phyloP scores from a whole-genome alignment of 2,329 filamentous ascomycete genomes.

The Pseudogymnoascus sp. region DNA sequence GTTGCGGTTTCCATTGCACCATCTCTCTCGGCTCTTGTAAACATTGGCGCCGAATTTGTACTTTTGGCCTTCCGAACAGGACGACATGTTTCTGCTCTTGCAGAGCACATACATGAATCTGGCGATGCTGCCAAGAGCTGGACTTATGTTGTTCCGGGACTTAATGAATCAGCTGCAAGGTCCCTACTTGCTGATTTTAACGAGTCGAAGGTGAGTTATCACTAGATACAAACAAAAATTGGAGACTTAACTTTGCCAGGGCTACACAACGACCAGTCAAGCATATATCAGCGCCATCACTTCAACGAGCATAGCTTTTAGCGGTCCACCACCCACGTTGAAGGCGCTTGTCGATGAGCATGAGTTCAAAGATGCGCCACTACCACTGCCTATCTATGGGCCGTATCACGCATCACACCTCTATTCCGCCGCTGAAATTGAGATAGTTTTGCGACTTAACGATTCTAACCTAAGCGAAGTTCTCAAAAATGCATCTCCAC shows the following conservation, averaged over 20 bases:
- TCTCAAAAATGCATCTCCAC: slow-evolving; percentile 36
- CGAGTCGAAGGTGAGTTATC: slow-evolving; percentile 37
- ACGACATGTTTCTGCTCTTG: slow-evolving; percentile 43
- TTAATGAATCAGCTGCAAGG: slow-evolving; percentile 42
- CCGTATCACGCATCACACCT: slow-evolving; percentile 50
- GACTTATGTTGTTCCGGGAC: slow-evolving; percentile 56
- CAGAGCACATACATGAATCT: slow-evolving; percentile 29
- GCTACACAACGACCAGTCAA: slow-evolving; percentile 17
- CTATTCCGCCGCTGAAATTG: slow-evolving; percentile 37
- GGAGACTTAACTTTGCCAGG: slow-evolving; percentile 3
- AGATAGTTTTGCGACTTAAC: slow-evolving; percentile 37
- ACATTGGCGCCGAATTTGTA: slow-evolving; percentile 53
- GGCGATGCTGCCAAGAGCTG: slow-evolving; percentile 47
- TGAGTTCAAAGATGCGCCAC: slow-evolving; percentile 34
- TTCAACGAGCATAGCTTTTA: slow-evolving; percentile 41
- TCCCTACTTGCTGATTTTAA: slow-evolving; percentile 49
- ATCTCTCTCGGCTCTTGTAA: slow-evolving; percentile 52
- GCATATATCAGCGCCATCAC: slow-evolving; percentile 46
- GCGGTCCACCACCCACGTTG: slow-evolving; percentile 44
- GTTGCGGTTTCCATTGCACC: slow-evolving; percentile 55
- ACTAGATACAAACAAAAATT: slow-evolving; percentile 3
- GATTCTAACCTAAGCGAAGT: slow-evolving; percentile 32
- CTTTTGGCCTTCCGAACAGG: slow-evolving; percentile 59
- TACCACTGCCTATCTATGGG: slow-evolving; percentile 44
- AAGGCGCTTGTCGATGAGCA: slow-evolving; percentile 33